Percentiles rank a stretch among this genome's conserved stretches.
These are phyloP conservation scores for Colletotrichum eleusines DNA, from an alignment of 2,329 filamentous ascomycete genomes.

Conservation along the genomic window DNA sequence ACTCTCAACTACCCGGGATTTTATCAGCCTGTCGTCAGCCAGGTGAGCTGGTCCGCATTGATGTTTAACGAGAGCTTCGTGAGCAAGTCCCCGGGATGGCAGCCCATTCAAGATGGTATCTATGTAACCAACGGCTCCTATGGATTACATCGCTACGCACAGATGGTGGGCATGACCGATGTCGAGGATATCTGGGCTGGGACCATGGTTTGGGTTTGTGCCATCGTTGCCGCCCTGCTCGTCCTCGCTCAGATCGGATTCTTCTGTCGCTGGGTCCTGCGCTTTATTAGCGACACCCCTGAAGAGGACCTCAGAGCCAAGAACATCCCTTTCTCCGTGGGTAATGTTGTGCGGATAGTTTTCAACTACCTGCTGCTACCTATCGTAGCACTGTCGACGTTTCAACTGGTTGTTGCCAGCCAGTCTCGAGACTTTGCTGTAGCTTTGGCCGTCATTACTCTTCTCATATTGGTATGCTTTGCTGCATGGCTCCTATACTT, in stretches of 20 bases:
- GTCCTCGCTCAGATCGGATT: constrained; percentile 83
- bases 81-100: constrained; percentile 72
- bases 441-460: constrained; percentile 78
- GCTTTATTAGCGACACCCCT: constrained; percentile 75
- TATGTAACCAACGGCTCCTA: constrained; percentile 84
- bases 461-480: constrained; percentile 79
- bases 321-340: constrained; percentile 88
- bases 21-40: constrained; percentile 91
- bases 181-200: constrained; percentile 90
- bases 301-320: constrained; percentile 92
- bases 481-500: constrained; percentile 83
- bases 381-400: constrained; percentile 87
- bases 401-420: constrained; percentile 84
- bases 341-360: constrained; percentile 84
- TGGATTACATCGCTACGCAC: constrained; percentile 82
- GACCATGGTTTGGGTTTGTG: constrained; percentile 91
- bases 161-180: constrained; percentile 83
- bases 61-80: constrained; percentile 96
- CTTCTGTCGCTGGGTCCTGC: constrained; percentile 79
- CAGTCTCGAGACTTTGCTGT: constrained; percentile 78
- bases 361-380: constrained; percentile 95
- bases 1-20: constrained; percentile 92
- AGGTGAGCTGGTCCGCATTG: constrained; percentile 87
- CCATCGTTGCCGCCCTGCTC: constrained; percentile 77
- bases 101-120: constrained; percentile 84